Evolutionary conservation across 148 eudicot species (phyloP), one percentile per base, ranked within the genome.

Genomic region (Rhododendron henanense): DNA sequence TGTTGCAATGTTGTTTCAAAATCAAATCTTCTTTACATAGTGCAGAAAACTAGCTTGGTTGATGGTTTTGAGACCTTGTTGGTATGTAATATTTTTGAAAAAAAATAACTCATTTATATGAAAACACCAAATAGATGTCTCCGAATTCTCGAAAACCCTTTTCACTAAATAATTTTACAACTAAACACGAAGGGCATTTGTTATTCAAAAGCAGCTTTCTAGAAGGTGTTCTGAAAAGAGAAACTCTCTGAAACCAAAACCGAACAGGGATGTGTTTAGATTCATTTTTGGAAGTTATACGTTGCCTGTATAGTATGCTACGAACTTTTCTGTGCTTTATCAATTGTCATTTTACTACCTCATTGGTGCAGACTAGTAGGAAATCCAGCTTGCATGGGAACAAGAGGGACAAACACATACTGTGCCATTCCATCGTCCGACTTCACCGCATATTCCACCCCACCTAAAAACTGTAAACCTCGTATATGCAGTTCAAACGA

Each of bases 331-430:
- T 48, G 14, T 78, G 5, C 2, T 4, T 79, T 25, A 48, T 67
- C 77, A 44, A 0, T 48, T 79, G n/a, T n/a, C n/a, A n/a, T n/a
- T n/a, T n/a, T n/a, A n/a, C n/a, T n/a, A n/a, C n/a, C n/a, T n/a
- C n/a, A n/a, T n/a, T n/a, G n/a, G n/a, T n/a, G 88, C 94, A 96
- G 99, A 88, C 93, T 96, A 88, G 77, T 75, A 15, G 90, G 45
- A 3, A 96, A 94, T 87, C 94, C 94, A 15, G 78, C 83, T 75
- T 96, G 99, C 86, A 14, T 37, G 5, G 79, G 37, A 67, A 39
- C 63, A 73, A 88, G 65, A 31, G 85, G 18, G 18, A 25, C 76
- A 31, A 33, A 33, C 39, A 44, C 71, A 35, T 94, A 90, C 87
- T 96, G 98, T 78, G 85, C 2, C 78, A 55, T 25, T 59, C 84